These are phyloP conservation scores for Chlamydomonas applanata DNA, from an alignment of 139 green algal species.

Conservation along the genomic window DNA sequence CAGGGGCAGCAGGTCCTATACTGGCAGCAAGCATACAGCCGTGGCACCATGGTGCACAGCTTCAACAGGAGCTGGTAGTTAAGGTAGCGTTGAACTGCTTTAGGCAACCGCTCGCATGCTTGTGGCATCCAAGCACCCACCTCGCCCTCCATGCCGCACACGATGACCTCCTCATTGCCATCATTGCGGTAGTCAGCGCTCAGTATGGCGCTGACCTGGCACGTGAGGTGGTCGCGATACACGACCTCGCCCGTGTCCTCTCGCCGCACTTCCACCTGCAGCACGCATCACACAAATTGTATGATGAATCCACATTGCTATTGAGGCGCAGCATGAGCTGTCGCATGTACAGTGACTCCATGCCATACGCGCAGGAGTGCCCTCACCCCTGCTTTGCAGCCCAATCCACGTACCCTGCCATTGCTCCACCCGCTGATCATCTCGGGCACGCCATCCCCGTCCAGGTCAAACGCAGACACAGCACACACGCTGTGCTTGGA, in stretches of 20 bases:
- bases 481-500: conserved; percentile 58
- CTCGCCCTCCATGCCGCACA: conserved; percentile 55
- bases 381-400: background rate
- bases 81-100: background rate
- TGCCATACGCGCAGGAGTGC: no score
- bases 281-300: no score
- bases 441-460: conserved; percentile 63
- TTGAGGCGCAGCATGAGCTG: no score
- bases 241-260: conserved; percentile 62
- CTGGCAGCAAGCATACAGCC: no score
- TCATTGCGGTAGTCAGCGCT: conserved; percentile 61
- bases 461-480: conserved; percentile 61
- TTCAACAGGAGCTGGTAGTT: no score
- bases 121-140: no score
- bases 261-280: conserved; percentile 55
- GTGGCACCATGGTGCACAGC: no score
- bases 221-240: conserved; percentile 57
- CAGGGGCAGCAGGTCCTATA: no score
- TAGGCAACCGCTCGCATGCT: background rate
- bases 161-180: conserved; percentile 57
- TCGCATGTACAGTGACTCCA: no score
- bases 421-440: conserved; percentile 80
- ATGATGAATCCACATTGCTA: no score
- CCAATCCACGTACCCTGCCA: conserved; percentile 28
- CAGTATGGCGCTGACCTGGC: conserved; percentile 54